Base-by-base conservation (phyloP, 2,329 filamentous ascomycete genomes). In the Plectosphaerella sp. region DNA sequence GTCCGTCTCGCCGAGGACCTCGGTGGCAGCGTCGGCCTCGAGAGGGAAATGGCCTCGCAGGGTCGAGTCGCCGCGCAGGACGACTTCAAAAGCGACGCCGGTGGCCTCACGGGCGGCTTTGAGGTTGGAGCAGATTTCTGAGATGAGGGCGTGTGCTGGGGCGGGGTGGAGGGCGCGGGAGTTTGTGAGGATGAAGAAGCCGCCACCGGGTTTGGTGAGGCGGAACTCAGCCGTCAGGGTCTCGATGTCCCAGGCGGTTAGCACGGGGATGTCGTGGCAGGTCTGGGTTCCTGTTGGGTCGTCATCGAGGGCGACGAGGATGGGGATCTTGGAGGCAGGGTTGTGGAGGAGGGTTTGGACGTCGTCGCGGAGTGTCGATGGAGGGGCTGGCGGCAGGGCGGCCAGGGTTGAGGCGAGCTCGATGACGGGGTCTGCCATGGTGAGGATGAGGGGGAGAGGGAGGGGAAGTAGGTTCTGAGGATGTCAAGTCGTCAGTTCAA, bases 161-260 rank as follows among this genome's bases (percentile, higher is more conserved):
- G 61, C 59, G 0, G 77, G 72, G 33, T 75, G 76, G 3, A 83
- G 63, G 1, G 80, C 80, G 12, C 80, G 75, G 3, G 78, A 81
- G 59, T 83, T 83, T 36, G 79, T 83, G 8, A 82, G 69, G 56
- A 83, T 80, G 66, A 83, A 83, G 69, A 83, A 83, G 36, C 79
- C 80, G 10, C 64, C 61, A 2, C 48, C 48, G 24, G 37, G 39
- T 3, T 24, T 55, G 2, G 62, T 68, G 33, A 62, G 62, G 3
- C 61, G 61, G 55, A 83, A 75, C 58, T 80, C 76, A 8, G 61
- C 55, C 3, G 62, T 64, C 2, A 82, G 67, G 0, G 70, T 74
- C 2, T 63, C 54, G 7, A 71, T 56, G 54, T 77, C 73, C 78
- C 78, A 83, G 11, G 75, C 73, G 1, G 77, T 79, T n/a, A 83